These are phyloP conservation scores for Phaeotremella skinneri DNA, from an alignment of 768 basidiomycete genomes.

Conservation along the genomic window DNA sequence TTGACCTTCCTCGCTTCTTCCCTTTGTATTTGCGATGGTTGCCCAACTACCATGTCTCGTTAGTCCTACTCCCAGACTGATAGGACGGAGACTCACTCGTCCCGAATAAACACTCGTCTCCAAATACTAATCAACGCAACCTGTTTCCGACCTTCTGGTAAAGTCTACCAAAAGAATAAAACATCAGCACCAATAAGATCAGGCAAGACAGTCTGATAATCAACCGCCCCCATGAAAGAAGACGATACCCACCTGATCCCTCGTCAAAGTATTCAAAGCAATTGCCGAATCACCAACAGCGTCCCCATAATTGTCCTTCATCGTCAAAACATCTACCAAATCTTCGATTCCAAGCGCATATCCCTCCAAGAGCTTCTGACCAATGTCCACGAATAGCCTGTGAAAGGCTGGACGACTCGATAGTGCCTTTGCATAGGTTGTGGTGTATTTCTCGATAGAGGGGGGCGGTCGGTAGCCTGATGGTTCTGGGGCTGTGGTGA, in stretches of 20 bases:
- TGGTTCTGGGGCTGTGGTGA: neutral
- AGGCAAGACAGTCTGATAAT: conserved; percentile 20
- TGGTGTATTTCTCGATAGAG: conserved; percentile 20
- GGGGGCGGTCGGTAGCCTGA: neutral
- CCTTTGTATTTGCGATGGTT: conserved; percentile 67
- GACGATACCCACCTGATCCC: conserved; percentile 59
- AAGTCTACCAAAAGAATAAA: conserved; percentile 54
- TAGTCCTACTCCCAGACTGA: conserved; percentile 6
- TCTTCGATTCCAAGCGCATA: conserved; percentile 74
- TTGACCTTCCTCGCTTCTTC: conserved; percentile 73
- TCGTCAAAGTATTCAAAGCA: conserved; percentile 43
- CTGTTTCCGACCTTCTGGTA: conserved; percentile 67
- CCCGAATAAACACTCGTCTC: conserved; percentile 82
- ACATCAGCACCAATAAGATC: neutral
- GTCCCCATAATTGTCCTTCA: conserved; percentile 69
- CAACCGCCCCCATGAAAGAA: conserved; percentile 54
- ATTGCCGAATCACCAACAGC: conserved; percentile 60
- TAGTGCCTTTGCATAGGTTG: conserved; percentile 56
- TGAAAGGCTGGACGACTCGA: conserved; percentile 58
- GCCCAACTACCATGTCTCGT: conserved; percentile 65
- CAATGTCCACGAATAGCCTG: conserved; percentile 69
- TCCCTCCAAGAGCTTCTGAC: conserved; percentile 70
- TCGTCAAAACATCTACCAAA: conserved; percentile 73
- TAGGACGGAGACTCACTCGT: conserved; percentile 64
- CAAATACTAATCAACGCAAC: conserved; percentile 75